Conservation (phyloP, 2,329 filamentous ascomycete genomes). For the Stemphylium beticola region DNA sequence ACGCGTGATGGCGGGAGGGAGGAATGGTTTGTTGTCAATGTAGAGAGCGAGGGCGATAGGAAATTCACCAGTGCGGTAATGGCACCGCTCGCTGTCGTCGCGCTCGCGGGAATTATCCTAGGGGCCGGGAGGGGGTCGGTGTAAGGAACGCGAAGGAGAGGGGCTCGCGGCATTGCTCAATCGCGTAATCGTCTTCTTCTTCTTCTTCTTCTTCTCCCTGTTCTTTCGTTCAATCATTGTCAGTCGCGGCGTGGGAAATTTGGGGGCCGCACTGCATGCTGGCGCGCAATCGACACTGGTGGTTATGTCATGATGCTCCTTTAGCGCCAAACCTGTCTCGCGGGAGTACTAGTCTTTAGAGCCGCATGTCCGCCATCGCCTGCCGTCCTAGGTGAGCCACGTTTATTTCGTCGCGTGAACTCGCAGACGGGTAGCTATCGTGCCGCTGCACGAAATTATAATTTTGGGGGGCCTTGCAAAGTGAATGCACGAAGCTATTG, state of each 20-base stretch:
- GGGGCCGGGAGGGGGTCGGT: slow-evolving; percentile 81
- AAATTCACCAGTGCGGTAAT: slow-evolving; percentile 79
- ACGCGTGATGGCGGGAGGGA: background rate
- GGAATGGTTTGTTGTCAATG: background rate
- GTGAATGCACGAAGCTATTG: slow-evolving; percentile 1
- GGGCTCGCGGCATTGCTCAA: slow-evolving; percentile 56
- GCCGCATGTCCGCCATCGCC: background rate
- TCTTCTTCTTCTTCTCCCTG: background rate
- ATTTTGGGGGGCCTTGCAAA: slow-evolving; percentile 15
- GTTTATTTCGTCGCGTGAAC: slow-evolving; percentile 10
- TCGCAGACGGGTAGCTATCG: slow-evolving; percentile 5
- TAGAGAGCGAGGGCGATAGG: slow-evolving; percentile 59
- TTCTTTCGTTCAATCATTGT: slow-evolving; percentile 15
- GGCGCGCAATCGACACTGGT: background rate
- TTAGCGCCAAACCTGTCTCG: slow-evolving; percentile 4
- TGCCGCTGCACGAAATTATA: slow-evolving; percentile 15
- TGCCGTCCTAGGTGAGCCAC: background rate
- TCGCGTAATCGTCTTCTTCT: background rate
- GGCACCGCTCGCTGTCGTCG: slow-evolving; percentile 73
- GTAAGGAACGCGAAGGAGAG: slow-evolving; percentile 85
- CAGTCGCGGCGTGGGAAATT: slow-evolving; percentile 6
- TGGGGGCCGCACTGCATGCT: background rate
- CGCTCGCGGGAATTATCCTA: slow-evolving; percentile 73
- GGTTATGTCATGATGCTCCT: slow-evolving; percentile 21
- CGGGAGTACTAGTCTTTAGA: background rate